phyloP scores from a whole-genome alignment of 495 filamentous ascomycete genomes.

The Letharia lupina region DNA sequence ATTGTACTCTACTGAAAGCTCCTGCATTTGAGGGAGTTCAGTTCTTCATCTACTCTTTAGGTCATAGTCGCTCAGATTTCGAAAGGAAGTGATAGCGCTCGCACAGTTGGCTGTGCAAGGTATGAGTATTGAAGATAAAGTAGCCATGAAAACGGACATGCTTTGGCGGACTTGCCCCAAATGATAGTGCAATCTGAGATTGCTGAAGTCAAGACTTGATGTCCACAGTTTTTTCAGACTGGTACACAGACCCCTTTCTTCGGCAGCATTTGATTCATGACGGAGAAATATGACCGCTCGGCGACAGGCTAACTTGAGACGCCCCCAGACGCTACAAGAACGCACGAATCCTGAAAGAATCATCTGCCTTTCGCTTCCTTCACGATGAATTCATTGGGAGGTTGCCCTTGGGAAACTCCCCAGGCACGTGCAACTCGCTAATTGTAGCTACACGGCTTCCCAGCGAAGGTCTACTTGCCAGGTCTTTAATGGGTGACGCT shows the following conservation, averaged over 20 bases:
- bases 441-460: constrained; percentile 21
- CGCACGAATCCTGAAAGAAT: background rate
- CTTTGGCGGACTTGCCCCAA: background rate
- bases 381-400: background rate
- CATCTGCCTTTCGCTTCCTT: background rate
- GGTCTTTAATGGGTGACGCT: constrained; percentile 17
- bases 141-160: background rate
- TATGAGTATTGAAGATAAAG: too few relatives aligned
- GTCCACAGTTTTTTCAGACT: background rate
- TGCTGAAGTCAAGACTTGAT: background rate
- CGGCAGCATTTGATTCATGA: background rate
- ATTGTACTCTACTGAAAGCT: background rate
- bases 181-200: background rate
- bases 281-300: background rate
- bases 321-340: background rate
- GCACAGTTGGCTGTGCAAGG: background rate
- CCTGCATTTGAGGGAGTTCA: background rate
- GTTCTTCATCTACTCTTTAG: background rate
- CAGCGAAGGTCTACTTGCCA: constrained; percentile 20
- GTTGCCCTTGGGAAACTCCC: constrained; percentile 22
- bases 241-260: background rate
- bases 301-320: background rate
- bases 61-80: background rate
- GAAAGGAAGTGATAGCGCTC: background rate
- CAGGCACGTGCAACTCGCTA: constrained; percentile 24